Evolutionary conservation across 2,329 filamentous ascomycete genomes (phyloP).

Genomic region (Microdochium trichocladiopsis): DNA sequence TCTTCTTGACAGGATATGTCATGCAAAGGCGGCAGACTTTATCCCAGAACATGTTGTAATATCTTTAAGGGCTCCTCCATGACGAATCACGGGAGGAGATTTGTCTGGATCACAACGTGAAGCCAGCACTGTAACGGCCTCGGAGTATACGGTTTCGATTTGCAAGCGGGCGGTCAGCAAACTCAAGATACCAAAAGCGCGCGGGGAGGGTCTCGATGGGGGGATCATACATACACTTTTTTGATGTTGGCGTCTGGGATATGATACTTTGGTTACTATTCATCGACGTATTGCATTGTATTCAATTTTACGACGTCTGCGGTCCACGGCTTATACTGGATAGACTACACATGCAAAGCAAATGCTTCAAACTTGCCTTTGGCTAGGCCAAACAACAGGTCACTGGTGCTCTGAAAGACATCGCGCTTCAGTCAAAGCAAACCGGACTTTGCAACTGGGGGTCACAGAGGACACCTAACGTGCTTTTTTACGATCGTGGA

Average conservation of each 20-base stretch:
- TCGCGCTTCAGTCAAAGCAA: too few relatives aligned
- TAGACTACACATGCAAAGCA: too few relatives aligned
- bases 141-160: background rate
- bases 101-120: background rate
- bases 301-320: background rate
- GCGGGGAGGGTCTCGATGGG: background rate
- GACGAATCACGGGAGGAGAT: background rate
- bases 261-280: background rate
- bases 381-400: too few relatives aligned
- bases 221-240: background rate
- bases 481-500: too few relatives aligned
- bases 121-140: background rate
- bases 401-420: too few relatives aligned
- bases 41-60: background rate
- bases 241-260: background rate
- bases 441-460: too few relatives aligned
- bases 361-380: too few relatives aligned
- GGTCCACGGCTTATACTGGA: too few relatives aligned
- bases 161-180: background rate
- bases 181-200: constrained; percentile 1
- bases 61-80: background rate
- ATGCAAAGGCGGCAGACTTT: background rate
- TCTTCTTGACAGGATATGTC: background rate
- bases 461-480: too few relatives aligned
- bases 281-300: background rate